phyloP scores from a whole-genome alignment of 192 early-diverging fungal species.

The Umbelopsis isabellina region DNA sequence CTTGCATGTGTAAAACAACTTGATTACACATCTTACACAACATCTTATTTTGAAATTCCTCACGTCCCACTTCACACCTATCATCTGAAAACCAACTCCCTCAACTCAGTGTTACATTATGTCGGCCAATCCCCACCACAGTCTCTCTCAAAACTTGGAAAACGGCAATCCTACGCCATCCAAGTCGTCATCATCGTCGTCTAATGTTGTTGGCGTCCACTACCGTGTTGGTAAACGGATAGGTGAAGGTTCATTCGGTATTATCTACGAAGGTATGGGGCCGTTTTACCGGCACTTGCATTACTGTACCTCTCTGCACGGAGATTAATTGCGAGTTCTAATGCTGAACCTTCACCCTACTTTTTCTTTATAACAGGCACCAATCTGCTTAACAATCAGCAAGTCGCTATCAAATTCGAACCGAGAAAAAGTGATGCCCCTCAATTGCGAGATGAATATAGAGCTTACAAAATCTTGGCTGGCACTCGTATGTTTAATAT shows the following conservation, averaged over 20 bases:
- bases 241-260: constrained; percentile 97
- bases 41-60: neutral
- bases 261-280: constrained; percentile 94
- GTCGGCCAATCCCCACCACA: constrained; percentile 13
- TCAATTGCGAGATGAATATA: constrained; percentile 94
- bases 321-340: constrained; percentile 11
- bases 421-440: constrained; percentile 96
- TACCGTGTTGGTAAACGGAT: constrained; percentile 96
- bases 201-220: constrained; percentile 89
- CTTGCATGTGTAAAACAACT: constrained; percentile 8
- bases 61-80: neutral
- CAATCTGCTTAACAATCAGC: constrained; percentile 89
- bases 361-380: constrained; percentile 53
- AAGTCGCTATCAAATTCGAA: constrained; percentile 97
- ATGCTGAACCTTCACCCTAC: neutral
- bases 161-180: neutral
- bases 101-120: neutral
- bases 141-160: constrained; percentile 3
- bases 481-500: constrained; percentile 53
- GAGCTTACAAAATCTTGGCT: constrained; percentile 93
- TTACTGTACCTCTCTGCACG: neutral
- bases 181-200: constrained; percentile 23
- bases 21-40: neutral
- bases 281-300: neutral
- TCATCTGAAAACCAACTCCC: constrained; percentile 11